phyloP scores from a whole-genome alignment of 805 yeast genomes.

The Millerozyma miso region DNA sequence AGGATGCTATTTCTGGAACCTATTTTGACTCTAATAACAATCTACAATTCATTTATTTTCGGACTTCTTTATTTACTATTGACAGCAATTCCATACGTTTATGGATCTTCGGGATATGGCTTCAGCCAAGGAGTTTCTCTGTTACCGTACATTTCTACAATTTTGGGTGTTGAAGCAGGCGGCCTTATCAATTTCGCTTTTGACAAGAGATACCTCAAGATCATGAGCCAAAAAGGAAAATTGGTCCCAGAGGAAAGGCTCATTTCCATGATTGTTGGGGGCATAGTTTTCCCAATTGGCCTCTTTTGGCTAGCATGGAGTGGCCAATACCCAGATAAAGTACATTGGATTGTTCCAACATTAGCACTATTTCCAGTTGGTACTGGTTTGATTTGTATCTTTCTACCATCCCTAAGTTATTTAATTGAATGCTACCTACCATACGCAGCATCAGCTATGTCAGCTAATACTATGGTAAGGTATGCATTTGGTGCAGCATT shows the following conservation, averaged over 20 bases:
- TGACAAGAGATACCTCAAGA: constrained; percentile 40
- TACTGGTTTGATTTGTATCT: neutral
- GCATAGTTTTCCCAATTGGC: neutral
- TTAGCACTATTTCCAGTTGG: neutral
- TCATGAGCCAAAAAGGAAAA: neutral
- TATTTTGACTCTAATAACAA: constrained; percentile 30
- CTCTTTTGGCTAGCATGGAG: constrained; percentile 1
- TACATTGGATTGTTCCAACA: constrained; percentile 2
- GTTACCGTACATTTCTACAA: constrained; percentile 69
- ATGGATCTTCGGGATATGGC: constrained; percentile 44
- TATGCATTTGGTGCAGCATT: neutral
- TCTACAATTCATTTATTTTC: constrained; percentile 38
- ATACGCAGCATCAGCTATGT: constrained; percentile 1
- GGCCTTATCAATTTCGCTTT: constrained; percentile 43
- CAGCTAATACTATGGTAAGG: neutral
- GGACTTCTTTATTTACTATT: constrained; percentile 37
- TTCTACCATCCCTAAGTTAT: constrained; percentile 1
- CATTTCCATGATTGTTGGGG: neutral
- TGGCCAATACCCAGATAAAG: neutral
- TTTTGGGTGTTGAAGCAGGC: constrained; percentile 60
- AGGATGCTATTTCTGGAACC: constrained; percentile 27
- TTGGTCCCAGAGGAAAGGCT: neutral
- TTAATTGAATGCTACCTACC: neutral
- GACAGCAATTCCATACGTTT: constrained; percentile 31
- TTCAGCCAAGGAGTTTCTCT: constrained; percentile 55